Conservation (phyloP, 1,284 basidiomycete genomes). For the Wolfiporia cocos region DNA sequence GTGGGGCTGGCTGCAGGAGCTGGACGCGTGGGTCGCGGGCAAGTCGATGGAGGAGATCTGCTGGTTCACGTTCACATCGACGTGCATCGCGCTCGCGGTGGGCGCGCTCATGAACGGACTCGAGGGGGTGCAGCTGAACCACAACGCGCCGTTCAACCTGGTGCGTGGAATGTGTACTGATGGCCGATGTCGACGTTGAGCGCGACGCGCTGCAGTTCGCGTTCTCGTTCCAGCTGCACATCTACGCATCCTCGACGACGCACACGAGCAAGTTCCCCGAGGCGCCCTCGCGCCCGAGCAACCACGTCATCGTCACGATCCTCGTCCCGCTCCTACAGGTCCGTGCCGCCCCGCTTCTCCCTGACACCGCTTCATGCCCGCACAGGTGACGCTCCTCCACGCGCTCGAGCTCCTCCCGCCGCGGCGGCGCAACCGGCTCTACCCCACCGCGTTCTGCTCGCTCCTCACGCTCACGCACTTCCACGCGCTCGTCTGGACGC, state of each 20-base stretch:
- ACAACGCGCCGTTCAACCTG: constrained; percentile 59
- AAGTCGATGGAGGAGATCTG: constrained; percentile 58
- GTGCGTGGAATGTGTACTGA: constrained; percentile 31
- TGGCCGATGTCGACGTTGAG: background rate
- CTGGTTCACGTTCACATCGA: constrained; percentile 65
- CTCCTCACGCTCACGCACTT: constrained; percentile 58
- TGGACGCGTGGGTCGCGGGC: constrained; percentile 41
- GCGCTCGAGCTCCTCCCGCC: constrained; percentile 52
- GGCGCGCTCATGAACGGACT: constrained; percentile 61
- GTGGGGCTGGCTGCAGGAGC: constrained; percentile 23
- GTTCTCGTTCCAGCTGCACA: constrained; percentile 67
- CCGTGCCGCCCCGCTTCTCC: constrained; percentile 6
- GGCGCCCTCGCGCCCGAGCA: constrained; percentile 55
- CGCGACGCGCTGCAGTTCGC: constrained; percentile 44
- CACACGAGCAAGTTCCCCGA: constrained; percentile 39
- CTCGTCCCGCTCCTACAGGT: constrained; percentile 66
- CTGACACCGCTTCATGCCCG: background rate
- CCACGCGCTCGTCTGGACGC: constrained; percentile 51
- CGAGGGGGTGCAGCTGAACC: constrained; percentile 48
- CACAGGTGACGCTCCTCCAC: constrained; percentile 57
- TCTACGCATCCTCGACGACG: constrained; percentile 60
- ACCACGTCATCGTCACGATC: constrained; percentile 61
- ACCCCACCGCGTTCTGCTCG: constrained; percentile 59
- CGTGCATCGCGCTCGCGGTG: constrained; percentile 57
- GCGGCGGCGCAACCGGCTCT: constrained; percentile 54